phyloP scores from a whole-genome alignment of 371 early-diverging fungal species.

The Rhizopus delemar region DNA sequence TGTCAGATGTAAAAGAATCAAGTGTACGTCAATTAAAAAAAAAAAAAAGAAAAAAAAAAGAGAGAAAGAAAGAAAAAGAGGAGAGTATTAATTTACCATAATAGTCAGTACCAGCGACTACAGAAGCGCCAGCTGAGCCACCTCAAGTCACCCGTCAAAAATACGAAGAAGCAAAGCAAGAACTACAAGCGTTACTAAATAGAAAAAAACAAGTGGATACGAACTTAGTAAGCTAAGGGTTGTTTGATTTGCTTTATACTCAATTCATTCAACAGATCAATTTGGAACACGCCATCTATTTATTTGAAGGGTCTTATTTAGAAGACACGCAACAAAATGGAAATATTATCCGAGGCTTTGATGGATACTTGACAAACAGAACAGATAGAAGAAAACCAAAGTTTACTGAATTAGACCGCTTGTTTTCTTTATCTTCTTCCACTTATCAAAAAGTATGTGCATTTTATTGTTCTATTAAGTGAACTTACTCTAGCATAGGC shows the following conservation, averaged over 20 bases:
- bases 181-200: constrained; percentile 56
- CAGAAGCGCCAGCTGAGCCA: constrained; percentile 28
- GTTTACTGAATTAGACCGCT: constrained; percentile 62
- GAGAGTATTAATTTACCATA: neutral
- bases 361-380: constrained; percentile 66
- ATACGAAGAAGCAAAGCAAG: constrained; percentile 61
- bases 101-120: constrained; percentile 11
- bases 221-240: constrained; percentile 49
- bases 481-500: constrained; percentile 35
- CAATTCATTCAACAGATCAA: constrained; percentile 32
- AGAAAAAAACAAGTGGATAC: constrained; percentile 67
- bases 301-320: constrained; percentile 79
- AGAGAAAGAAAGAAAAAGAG: neutral
- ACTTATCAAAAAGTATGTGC: constrained; percentile 63
- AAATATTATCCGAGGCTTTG: constrained; percentile 83
- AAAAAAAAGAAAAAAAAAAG: too few species aligned
- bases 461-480: neutral
- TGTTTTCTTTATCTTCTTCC: constrained; percentile 66
- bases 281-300: constrained; percentile 75
- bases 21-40: neutral
- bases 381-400: constrained; percentile 61
- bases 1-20: constrained; percentile 15
- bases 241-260: too few species aligned
- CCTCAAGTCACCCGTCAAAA: constrained; percentile 57
- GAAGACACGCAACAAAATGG: constrained; percentile 81